Evolutionary conservation across 805 yeast genomes (phyloP), one percentile per base, ranked within the genome.

Genomic region (Ogataea pilisensis): DNA sequence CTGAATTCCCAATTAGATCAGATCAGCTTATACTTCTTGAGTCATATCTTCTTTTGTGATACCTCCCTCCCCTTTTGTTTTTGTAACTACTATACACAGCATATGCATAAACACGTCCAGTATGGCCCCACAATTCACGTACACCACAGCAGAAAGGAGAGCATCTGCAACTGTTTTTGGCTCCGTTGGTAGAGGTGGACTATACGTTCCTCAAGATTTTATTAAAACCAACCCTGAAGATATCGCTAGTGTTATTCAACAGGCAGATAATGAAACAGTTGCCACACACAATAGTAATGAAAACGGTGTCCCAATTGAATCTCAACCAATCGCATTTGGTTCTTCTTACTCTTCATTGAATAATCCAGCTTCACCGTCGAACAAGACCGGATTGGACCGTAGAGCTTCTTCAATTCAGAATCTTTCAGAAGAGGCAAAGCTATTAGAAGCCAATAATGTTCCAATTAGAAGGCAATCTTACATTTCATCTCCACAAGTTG

Each of bases 141-240:
- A 70, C 40, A 66, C 79, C 6, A 73, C 68, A 30, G 60, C 71
- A 2, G 64, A 71, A 44, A 61, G 80, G 44, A 59, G 80, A 42
- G 78, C 76, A 4, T 75, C 80, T 1, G 44, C 58, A 0, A 64
- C 73, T 1, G 72, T 75, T 0, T 73, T 64, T 38, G 80, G 79
- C 2, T 72, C 78, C 1, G 56, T 69, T 4, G 78, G 80, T 4
- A 66, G 78, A 45, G 70, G 73, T 3, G 79, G 80, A 0, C 58
- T 76, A 3, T 76, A 61, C 41, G 55, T 73, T n/a, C 80, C 80
- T 0, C 64, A 66, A 26, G 81, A 76, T 55, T 76, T 76, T 51
- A 55, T 61, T 21, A 47, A 39, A 20, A 48, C 42, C 20, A 39
- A 57, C 53, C 39, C 46, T 8, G 50, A 47, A 2, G 59, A 48